Evolutionary conservation across 331 rosid genomes (phyloP), one percentile per base, ranked within the genome.

Genomic region (Quercus tomentella): DNA sequence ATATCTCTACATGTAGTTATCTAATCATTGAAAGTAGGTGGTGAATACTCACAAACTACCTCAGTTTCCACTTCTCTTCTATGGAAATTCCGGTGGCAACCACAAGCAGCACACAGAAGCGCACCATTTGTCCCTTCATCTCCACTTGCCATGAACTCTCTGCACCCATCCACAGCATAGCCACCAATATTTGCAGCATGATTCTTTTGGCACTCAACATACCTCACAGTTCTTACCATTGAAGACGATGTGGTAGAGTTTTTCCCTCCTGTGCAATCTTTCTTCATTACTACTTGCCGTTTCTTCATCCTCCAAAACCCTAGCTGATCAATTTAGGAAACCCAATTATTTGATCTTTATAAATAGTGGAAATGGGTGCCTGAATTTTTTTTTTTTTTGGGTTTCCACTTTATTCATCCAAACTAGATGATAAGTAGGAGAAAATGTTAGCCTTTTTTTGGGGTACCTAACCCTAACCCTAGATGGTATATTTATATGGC

Each of bases 1-100:
- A 41, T 9, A 41, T 41, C 49, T 41, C 49, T 41, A 41, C 9
- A 41, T 41, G 2, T 0, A 20, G 12, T 45, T 8, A 41, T 54
- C 77, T 30, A 79, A 15, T 79, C 85, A 82, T 54, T 73, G 77
- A 75, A 83, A 82, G 81, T 77, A 79, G 98, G 92, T 21, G 98
- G 95, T 82, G 97, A 88, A 80, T 94, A 92, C 92, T 94, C 97
- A 87, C 97, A 92, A 16, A 91, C 97, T 22, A 92, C 95, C 88
- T 94, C 99, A 31, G 91, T 86, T 55, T 95, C 96, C 74, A 91
- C 94, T 80, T 89, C 89, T 77, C 89, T 89, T 80, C 87, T 74
- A 65, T 94, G 98, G 33, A 94, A 94, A 78, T 85, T 94, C 65
- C 98, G 68, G 77, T 94, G 98, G 80, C 98, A 94, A 23, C 92